Percentiles rank a stretch among this genome's conserved stretches.
Evolutionary conservation across 768 basidiomycete genomes (phyloP).

Genomic region (Pleurotus salmoneostramineus): DNA sequence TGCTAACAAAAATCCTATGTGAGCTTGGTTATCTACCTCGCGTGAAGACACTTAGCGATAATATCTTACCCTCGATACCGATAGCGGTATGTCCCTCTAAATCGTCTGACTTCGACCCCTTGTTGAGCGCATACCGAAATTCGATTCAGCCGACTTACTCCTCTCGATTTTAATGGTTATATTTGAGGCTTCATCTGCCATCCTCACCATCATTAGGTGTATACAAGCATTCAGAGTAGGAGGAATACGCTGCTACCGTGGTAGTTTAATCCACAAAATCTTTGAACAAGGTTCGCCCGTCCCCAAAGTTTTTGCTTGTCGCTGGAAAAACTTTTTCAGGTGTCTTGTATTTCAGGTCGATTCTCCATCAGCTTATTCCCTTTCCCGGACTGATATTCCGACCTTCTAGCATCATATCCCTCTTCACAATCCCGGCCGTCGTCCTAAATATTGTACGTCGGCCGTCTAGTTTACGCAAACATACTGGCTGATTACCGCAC

Average conservation of each 20-base stretch:
- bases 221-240: conserved; percentile 18
- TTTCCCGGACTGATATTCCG: background rate
- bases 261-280: conserved; percentile 18
- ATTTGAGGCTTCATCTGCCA: conserved; percentile 20
- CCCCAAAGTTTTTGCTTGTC: background rate
- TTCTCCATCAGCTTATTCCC: background rate
- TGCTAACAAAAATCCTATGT: conserved; percentile 12
- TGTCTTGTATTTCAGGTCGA: conserved; percentile 23
- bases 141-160: conserved; percentile 16
- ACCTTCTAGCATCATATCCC: conserved; percentile 16
- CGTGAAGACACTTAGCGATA: background rate
- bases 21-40: background rate
- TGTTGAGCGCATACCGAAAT: background rate
- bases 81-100: background rate
- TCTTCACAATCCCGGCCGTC: conserved; percentile 18
- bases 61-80: background rate
- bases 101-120: background rate
- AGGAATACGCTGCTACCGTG: conserved; percentile 13
- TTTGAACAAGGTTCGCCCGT: conserved; percentile 20
- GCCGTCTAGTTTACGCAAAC: too few species aligned
- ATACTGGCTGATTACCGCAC: too few species aligned
- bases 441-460: conserved; percentile 17
- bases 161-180: conserved; percentile 23
- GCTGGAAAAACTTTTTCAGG: conserved; percentile 11
- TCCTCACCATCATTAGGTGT: conserved; percentile 19